phyloP scores from a whole-genome alignment of 306 rosid species.

The Sphenostylis stenocarpa region DNA sequence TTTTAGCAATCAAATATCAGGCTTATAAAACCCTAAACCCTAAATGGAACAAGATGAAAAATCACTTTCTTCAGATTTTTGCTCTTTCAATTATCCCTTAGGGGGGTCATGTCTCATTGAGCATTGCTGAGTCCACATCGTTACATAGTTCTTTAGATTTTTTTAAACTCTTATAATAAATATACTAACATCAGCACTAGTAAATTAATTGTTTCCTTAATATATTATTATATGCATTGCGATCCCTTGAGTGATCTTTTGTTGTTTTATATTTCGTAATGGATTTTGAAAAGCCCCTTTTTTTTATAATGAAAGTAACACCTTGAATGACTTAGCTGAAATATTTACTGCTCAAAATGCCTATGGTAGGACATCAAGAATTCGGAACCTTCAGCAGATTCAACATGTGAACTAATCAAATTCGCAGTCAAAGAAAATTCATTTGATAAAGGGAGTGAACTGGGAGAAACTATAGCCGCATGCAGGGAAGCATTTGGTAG shows the following conservation, averaged over 20 bases:
- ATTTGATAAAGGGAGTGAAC: slow-evolving; percentile 32
- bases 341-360: slow-evolving; percentile 27
- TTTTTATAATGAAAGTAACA: slow-evolving; percentile 17
- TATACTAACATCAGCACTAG: not conserved
- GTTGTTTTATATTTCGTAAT: not conserved
- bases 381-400: slow-evolving; percentile 25
- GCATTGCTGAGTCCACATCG: not conserved
- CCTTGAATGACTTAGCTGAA: slow-evolving; percentile 18
- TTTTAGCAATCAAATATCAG: too few species aligned
- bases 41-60: slow-evolving; percentile 4
- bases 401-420: slow-evolving; percentile 28
- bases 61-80: not conserved
- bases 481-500: slow-evolving; percentile 58
- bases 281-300: not conserved
- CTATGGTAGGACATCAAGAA: slow-evolving; percentile 44
- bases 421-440: slow-evolving; percentile 33
- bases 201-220: not conserved
- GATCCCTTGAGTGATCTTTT: not conserved
- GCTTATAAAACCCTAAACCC: too few species aligned
- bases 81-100: slow-evolving; percentile 8
- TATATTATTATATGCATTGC: not conserved
- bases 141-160: not conserved
- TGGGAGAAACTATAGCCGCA: slow-evolving; percentile 37
- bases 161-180: not conserved
- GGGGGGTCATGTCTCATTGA: not conserved